phyloP scores from a whole-genome alignment of 768 basidiomycete genomes.

The Chlorophyllum brunneum region DNA sequence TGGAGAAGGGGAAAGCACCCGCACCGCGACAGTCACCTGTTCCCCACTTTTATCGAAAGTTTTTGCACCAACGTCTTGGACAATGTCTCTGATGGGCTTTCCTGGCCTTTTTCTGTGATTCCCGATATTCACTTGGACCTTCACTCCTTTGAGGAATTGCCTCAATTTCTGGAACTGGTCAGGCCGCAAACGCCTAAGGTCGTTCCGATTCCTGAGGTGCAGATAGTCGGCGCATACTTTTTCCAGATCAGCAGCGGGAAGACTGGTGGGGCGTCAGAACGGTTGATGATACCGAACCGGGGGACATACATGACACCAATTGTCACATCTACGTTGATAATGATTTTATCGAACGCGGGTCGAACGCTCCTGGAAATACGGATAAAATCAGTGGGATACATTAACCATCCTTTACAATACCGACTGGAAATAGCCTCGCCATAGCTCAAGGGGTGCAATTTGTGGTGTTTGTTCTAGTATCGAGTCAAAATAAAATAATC shows the following conservation, averaged over 20 bases:
- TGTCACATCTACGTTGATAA: conserved; percentile 41
- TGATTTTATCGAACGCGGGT: conserved; percentile 28
- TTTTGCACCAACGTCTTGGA: conserved; percentile 21
- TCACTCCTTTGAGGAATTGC: conserved; percentile 26
- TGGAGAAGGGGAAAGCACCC: neutral
- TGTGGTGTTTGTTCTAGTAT: conserved; percentile 13
- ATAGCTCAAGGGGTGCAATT: conserved; percentile 31
- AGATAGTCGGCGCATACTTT: conserved; percentile 21
- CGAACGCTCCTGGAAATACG: conserved; percentile 35
- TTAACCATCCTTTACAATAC: neutral
- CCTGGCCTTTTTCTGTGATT: conserved; percentile 18
- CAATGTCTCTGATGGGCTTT: conserved; percentile 24
- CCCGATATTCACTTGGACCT: conserved; percentile 20
- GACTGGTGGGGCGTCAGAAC: conserved; percentile 15
- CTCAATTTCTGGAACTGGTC: conserved; percentile 20
- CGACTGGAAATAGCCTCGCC: conserved; percentile 43
- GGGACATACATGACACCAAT: conserved; percentile 34
- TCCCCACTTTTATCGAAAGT: conserved; percentile 25
- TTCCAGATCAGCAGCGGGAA: conserved; percentile 21
- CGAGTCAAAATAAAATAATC: too few species aligned
- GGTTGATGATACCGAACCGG: neutral
- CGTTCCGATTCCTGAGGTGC: conserved; percentile 13
- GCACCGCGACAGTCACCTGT: conserved; percentile 23
- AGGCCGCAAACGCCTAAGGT: conserved; percentile 15
- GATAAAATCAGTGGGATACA: neutral